A percentile compares a stretch with the other conserved stretches of the same genome.
These are phyloP conservation scores for Blastobotrys americana DNA, from an alignment of 805 yeast genomes.

Conservation along the genomic window DNA sequence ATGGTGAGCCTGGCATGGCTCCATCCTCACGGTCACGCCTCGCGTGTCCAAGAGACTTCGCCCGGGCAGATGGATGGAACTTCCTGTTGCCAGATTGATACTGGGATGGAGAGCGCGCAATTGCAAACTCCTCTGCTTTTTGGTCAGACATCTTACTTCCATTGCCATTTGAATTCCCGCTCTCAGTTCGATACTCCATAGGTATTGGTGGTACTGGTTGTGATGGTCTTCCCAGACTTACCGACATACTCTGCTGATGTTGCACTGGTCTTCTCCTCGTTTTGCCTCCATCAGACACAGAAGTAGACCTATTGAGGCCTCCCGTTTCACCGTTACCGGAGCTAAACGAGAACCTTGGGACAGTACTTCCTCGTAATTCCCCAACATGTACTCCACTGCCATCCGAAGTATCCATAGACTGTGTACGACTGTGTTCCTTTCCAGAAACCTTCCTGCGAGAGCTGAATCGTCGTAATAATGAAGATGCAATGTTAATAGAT, in stretches of 20 bases:
- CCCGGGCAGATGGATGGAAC: conserved; percentile 78
- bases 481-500: conserved; percentile 14
- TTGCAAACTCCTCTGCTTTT: not conserved
- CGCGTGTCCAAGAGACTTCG: conserved; percentile 76
- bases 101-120: conserved; percentile 4
- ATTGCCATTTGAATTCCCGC: not conserved
- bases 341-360: not conserved
- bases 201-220: conserved; percentile 5
- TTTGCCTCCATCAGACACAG: not conserved
- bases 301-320: not conserved
- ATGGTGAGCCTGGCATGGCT: conserved; percentile 3
- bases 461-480: conserved; percentile 20
- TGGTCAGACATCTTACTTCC: too few species aligned
- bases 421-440: conserved; percentile 4
- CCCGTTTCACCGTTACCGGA: not conserved
- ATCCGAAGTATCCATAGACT: not conserved
- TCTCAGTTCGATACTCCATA: not conserved
- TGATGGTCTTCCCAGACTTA: not conserved
- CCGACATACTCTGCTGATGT: conserved; percentile 6
- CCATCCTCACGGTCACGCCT: conserved; percentile 8
- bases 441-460: conserved; percentile 12
- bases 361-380: not conserved
- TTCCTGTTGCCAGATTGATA: conserved; percentile 10
- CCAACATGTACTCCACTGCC: not conserved
- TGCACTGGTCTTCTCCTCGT: not conserved